phyloP scores from a whole-genome alignment of 768 basidiomycete species.

The Exidia glandulosa region DNA sequence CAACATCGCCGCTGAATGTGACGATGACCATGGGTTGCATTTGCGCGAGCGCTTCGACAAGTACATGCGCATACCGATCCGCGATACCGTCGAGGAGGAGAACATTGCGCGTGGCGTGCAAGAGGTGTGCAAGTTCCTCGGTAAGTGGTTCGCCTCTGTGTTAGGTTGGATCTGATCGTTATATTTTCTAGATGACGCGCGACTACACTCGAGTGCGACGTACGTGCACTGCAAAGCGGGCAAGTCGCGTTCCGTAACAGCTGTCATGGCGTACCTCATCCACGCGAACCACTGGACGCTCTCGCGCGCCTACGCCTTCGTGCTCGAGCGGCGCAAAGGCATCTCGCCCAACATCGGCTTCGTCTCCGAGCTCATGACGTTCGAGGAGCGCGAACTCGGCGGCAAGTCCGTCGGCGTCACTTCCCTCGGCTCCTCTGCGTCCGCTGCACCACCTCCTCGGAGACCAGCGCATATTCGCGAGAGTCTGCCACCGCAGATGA shows the following conservation, averaged over 20 bases:
- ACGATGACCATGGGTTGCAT: slow-evolving; percentile 65
- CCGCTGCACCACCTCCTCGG: slow-evolving; percentile 21
- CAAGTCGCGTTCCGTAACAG: slow-evolving; percentile 90
- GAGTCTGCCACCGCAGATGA: slow-evolving; percentile 46
- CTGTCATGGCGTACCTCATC: slow-evolving; percentile 94
- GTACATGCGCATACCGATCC: slow-evolving; percentile 83
- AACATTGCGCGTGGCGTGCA: slow-evolving; percentile 70
- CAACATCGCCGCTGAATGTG: slow-evolving; percentile 87
- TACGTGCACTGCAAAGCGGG: slow-evolving; percentile 97
- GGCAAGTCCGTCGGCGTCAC: slow-evolving; percentile 58
- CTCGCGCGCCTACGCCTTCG: slow-evolving; percentile 82
- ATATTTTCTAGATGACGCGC: slow-evolving; percentile 67
- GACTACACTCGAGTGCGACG: slow-evolving; percentile 75
- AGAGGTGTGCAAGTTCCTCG: slow-evolving; percentile 78
- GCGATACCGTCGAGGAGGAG: slow-evolving; percentile 92
- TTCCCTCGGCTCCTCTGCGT: slow-evolving; percentile 7
- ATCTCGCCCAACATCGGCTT: slow-evolving; percentile 98
- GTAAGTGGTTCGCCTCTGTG: slow-evolving; percentile 35
- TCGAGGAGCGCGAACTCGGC: slow-evolving; percentile 84
- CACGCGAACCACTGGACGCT: slow-evolving; percentile 97
- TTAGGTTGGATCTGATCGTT: slow-evolving; percentile 48
- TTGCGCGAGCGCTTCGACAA: slow-evolving; percentile 65
- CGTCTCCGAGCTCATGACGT: slow-evolving; percentile 92
- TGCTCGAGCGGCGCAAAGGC: slow-evolving; percentile 83
- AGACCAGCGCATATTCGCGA: slow-evolving; percentile 61